Evolutionary conservation across 768 basidiomycete species (phyloP).

Genomic region (Tricholoma bakamatsutake): DNA sequence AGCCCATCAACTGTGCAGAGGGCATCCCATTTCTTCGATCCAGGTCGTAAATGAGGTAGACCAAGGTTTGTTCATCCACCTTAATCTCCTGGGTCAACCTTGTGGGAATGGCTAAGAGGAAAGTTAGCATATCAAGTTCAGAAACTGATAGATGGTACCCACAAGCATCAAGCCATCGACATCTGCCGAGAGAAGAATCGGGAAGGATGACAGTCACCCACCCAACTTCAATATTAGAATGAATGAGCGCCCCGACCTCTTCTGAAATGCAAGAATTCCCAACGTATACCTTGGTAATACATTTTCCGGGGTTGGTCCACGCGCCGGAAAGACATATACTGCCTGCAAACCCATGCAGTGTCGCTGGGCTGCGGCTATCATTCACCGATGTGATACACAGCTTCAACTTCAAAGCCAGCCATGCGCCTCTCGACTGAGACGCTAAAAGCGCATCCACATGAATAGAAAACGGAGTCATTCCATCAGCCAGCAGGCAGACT

Average conservation of each 20-base stretch:
- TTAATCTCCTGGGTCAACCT: slow-evolving; percentile 66
- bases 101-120: slow-evolving; percentile 42
- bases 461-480: slow-evolving; percentile 58
- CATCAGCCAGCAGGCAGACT: slow-evolving; percentile 57
- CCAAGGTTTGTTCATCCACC: slow-evolving; percentile 56
- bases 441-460: slow-evolving; percentile 50
- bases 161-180: slow-evolving; percentile 69
- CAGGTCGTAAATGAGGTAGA: slow-evolving; percentile 63
- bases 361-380: slow-evolving; percentile 46
- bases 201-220: slow-evolving; percentile 54
- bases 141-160: slow-evolving; percentile 25
- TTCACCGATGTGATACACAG: slow-evolving; percentile 51
- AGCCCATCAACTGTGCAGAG: slow-evolving; percentile 53
- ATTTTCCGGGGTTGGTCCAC: slow-evolving; percentile 53
- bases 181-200: slow-evolving; percentile 58
- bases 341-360: slow-evolving; percentile 60
- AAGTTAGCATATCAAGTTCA: slow-evolving; percentile 22
- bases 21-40: slow-evolving; percentile 54
- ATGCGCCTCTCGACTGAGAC: slow-evolving; percentile 28
- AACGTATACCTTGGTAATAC: slow-evolving; percentile 55
- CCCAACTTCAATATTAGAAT: slow-evolving; percentile 42
- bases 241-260: slow-evolving; percentile 48
- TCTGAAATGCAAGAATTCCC: slow-evolving; percentile 45
- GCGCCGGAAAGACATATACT: slow-evolving; percentile 47
- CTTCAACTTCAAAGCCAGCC: slow-evolving; percentile 47